Conservation (phyloP, 768 basidiomycete genomes). For the Psilocybe sp. region DNA sequence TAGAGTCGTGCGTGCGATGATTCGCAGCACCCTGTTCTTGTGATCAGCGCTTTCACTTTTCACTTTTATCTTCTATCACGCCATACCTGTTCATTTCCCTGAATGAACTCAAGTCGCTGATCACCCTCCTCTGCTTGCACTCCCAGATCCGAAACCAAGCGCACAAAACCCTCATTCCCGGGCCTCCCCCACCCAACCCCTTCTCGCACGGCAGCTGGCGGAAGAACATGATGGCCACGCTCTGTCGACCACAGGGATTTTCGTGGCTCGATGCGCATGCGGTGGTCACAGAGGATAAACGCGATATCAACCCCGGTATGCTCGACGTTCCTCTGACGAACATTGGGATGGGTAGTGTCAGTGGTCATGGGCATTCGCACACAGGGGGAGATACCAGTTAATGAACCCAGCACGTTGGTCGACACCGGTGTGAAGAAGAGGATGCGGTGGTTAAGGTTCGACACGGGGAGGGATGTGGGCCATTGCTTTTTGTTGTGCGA, state of each 20-base stretch:
- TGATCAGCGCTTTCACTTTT: too few relatives aligned
- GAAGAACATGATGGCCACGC: constrained; percentile 68
- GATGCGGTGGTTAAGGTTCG: too few relatives aligned
- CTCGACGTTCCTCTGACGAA: constrained; percentile 3
- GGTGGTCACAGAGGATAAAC: constrained; percentile 65
- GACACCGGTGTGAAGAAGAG: too few relatives aligned
- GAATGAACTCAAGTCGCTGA: not conserved
- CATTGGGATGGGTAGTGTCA: too few relatives aligned
- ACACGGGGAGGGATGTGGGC: constrained; percentile 8
- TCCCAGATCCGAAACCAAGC: constrained; percentile 81
- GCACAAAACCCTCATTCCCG: constrained; percentile 65
- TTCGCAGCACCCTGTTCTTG: not conserved
- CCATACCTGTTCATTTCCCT: constrained; percentile 3
- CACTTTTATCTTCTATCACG: too few relatives aligned
- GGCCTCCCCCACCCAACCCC: constrained; percentile 74
- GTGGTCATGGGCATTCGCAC: too few relatives aligned
- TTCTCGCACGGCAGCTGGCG: constrained; percentile 81
- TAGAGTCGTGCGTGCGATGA: not conserved
- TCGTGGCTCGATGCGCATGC: constrained; percentile 74
- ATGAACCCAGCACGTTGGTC: too few relatives aligned
- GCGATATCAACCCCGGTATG: constrained; percentile 72
- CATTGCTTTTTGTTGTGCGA: too few relatives aligned
- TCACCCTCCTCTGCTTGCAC: not conserved
- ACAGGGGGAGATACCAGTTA: too few relatives aligned
- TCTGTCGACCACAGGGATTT: constrained; percentile 78